phyloP scores from a whole-genome alignment of 1,139 yeast species.

The Meyerozyma smithsonii region DNA sequence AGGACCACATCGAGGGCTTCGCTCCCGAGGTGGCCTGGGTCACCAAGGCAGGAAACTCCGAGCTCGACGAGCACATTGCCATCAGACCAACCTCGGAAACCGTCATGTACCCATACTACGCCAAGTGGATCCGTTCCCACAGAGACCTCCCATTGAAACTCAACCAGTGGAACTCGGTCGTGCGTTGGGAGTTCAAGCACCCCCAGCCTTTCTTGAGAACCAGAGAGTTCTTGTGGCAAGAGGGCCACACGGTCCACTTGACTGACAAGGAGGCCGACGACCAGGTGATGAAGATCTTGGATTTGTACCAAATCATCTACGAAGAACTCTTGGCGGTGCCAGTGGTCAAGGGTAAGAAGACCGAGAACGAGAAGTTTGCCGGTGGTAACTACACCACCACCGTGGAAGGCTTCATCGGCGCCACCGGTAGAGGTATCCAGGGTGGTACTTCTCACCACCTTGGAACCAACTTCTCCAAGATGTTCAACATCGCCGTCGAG shows the following conservation, averaged over 20 bases:
- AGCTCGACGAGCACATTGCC: constrained; percentile 96
- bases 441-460: constrained; percentile 98
- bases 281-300: constrained; percentile 85
- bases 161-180: constrained; percentile 99
- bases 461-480: constrained; percentile 97
- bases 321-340: constrained; percentile 96
- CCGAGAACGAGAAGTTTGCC: constrained; percentile 97
- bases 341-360: constrained; percentile 89
- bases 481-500: constrained; percentile 95
- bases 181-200: constrained; percentile 99
- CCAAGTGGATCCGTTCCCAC: constrained; percentile 98
- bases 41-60: constrained; percentile 90
- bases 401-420: constrained; percentile 93
- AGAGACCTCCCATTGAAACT: constrained; percentile 94
- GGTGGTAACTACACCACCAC: constrained; percentile 97
- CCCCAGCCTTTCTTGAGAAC: constrained; percentile 99
- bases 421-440: constrained; percentile 99
- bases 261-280: constrained; percentile 71
- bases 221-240: constrained; percentile 99
- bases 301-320: constrained; percentile 79
- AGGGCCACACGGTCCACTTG: constrained; percentile 97
- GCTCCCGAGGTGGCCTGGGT: constrained; percentile 99
- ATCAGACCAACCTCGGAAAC: constrained; percentile 99
- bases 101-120: constrained; percentile 98
- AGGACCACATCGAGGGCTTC: constrained; percentile 98